These are phyloP conservation scores for Capsicum chinense DNA, from an alignment of 257 asterid genomes.

Conservation along the genomic window DNA sequence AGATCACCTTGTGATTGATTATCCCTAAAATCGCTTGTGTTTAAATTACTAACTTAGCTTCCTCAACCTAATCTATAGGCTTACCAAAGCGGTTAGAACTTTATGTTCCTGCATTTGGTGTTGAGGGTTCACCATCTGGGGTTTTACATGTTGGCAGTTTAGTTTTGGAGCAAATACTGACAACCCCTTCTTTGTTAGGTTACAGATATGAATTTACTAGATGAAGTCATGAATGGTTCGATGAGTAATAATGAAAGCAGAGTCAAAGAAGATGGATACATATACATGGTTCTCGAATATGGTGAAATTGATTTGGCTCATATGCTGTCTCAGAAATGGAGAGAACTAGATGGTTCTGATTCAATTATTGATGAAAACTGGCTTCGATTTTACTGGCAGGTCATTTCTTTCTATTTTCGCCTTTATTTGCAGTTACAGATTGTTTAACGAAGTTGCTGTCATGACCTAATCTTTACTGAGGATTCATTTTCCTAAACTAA, in stretches of 20 bases:
- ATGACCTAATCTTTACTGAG: neutral
- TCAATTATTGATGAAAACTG: conserved; percentile 87
- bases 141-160: neutral
- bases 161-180: conserved; percentile 34
- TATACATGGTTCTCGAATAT: conserved; percentile 96
- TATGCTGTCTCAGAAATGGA: conserved; percentile 97
- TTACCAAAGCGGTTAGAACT: neutral
- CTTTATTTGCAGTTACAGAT: neutral
- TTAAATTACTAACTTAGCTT: conserved; percentile 12
- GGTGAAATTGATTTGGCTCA: conserved; percentile 99
- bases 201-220: conserved; percentile 83
- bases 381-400: conserved; percentile 99
- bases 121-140: conserved; percentile 11
- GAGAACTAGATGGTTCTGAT: conserved; percentile 65
- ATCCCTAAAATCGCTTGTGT: neutral
- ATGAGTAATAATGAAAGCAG: conserved; percentile 76
- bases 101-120: neutral
- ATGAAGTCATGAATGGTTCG: conserved; percentile 83
- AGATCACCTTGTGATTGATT: neutral
- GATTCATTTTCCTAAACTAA: neutral
- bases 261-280: conserved; percentile 85
- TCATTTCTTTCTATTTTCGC: conserved; percentile 30
- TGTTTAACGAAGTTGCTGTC: neutral
- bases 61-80: neutral
- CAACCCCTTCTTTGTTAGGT: conserved; percentile 57